Percentiles rank a stretch among this genome's conserved stretches.
phyloP scores from a whole-genome alignment of 1,284 basidiomycete species.

The Ustilago cynodontis region DNA sequence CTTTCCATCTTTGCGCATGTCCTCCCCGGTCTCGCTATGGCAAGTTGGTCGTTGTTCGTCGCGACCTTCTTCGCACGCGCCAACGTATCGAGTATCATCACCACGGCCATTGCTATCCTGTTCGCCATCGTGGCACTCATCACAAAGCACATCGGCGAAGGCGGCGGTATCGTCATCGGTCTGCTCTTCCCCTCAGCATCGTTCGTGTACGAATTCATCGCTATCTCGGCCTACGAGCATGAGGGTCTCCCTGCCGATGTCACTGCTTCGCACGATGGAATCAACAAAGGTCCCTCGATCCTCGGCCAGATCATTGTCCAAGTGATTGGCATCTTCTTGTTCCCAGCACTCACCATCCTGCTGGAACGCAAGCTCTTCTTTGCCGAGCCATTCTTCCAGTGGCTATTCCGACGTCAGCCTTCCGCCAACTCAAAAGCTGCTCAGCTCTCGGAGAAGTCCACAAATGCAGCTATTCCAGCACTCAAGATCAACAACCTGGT shows the following conservation, averaged over 20 bases:
- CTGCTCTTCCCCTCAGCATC: conserved; percentile 81
- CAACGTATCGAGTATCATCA: conserved; percentile 78
- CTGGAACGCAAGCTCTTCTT: conserved; percentile 78
- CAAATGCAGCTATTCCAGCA: conserved; percentile 23
- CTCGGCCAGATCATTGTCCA: conserved; percentile 72
- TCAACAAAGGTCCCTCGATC: conserved; percentile 73
- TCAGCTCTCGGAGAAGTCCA: conserved; percentile 19
- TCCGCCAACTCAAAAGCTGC: neutral
- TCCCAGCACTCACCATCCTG: conserved; percentile 77
- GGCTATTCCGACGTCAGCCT: conserved; percentile 46
- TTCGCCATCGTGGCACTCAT: conserved; percentile 79
- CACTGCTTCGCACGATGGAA: conserved; percentile 69
- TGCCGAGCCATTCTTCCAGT: conserved; percentile 72
- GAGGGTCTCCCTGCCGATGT: conserved; percentile 74
- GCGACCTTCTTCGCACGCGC: conserved; percentile 79
- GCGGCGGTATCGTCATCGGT: conserved; percentile 76
- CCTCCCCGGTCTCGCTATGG: conserved; percentile 77
- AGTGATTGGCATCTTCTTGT: conserved; percentile 77
- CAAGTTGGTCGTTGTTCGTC: conserved; percentile 79
- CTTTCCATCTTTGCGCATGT: conserved; percentile 78
- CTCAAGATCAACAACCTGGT: conserved; percentile 34
- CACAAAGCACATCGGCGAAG: conserved; percentile 73
- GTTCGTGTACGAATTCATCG: conserved; percentile 79
- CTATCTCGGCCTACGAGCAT: conserved; percentile 78
- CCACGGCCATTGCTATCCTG: conserved; percentile 78